These are phyloP conservation scores for Thermothelomyces thermophilus DNA, from an alignment of 2,329 filamentous ascomycete genomes.

Conservation along the genomic window DNA sequence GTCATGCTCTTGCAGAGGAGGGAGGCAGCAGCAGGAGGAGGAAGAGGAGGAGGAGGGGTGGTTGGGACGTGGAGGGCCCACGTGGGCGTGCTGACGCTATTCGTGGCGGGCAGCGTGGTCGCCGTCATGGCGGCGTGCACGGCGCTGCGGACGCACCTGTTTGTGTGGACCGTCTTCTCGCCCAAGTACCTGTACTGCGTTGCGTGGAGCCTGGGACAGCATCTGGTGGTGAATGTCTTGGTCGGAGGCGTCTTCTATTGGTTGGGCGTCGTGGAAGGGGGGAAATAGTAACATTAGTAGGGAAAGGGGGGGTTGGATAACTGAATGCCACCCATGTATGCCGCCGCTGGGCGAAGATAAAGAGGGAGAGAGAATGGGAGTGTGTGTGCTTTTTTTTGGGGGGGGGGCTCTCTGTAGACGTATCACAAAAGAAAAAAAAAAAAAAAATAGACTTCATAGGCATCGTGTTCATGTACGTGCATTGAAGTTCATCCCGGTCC, in stretches of 20 bases:
- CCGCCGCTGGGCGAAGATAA: no score
- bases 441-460: no score
- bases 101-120: slow-evolving; percentile 56
- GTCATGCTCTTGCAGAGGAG: slow-evolving; percentile 48
- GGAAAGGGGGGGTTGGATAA: no score
- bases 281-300: no score
- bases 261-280: slow-evolving; percentile 33
- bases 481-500: no score
- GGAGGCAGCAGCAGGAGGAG: background rate
- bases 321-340: no score
- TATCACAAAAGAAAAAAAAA: no score
- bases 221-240: slow-evolving; percentile 65
- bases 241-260: slow-evolving; percentile 54
- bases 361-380: no score
- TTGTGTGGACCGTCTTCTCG: slow-evolving; percentile 98
- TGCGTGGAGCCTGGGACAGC: slow-evolving; percentile 80
- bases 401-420: no score
- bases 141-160: slow-evolving; percentile 76
- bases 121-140: slow-evolving; percentile 88
- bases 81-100: slow-evolving; percentile 61
- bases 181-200: slow-evolving; percentile 92
- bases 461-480: no score
- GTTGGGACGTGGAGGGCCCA: slow-evolving; percentile 42
- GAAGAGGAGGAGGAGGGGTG: background rate
- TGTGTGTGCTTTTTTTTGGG: no score